These are phyloP conservation scores for Penicillium paradoxum DNA, from an alignment of 495 filamentous ascomycete species.

Conservation along the genomic window DNA sequence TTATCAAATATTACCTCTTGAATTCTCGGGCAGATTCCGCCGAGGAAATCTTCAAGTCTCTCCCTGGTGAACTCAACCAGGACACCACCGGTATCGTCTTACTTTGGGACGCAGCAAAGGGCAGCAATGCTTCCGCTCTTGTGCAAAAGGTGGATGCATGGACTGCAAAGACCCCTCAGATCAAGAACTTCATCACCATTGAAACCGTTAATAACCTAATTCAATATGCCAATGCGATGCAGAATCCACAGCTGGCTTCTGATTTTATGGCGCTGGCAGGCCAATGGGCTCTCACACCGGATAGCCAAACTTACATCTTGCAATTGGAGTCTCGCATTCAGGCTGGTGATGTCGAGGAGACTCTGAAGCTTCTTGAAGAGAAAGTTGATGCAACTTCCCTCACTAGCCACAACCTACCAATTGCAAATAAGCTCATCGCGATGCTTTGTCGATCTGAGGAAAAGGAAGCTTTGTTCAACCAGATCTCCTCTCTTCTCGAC, in stretches of 20 bases:
- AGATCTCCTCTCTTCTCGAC: slow-evolving; percentile 65
- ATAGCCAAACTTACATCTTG: slow-evolving; percentile 63
- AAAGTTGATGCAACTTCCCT: slow-evolving; percentile 50
- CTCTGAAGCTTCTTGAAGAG: slow-evolving; percentile 56
- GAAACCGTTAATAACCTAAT: slow-evolving; percentile 70
- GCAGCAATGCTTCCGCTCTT: slow-evolving; percentile 64
- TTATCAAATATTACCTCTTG: slow-evolving; percentile 54
- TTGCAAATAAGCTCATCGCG: slow-evolving; percentile 72
- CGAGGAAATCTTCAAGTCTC: slow-evolving; percentile 52
- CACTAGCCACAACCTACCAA: slow-evolving; percentile 52
- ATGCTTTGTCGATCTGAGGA: slow-evolving; percentile 56
- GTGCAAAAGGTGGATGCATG: slow-evolving; percentile 57
- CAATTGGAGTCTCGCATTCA: slow-evolving; percentile 71
- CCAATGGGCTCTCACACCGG: slow-evolving; percentile 57
- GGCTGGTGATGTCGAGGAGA: slow-evolving; percentile 62
- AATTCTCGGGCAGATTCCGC: slow-evolving; percentile 61
- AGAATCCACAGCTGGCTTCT: slow-evolving; percentile 66
- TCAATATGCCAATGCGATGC: slow-evolving; percentile 61
- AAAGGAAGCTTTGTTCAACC: slow-evolving; percentile 53
- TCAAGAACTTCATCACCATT: slow-evolving; percentile 52
- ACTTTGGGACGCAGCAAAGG: slow-evolving; percentile 70
- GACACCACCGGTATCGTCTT: slow-evolving; percentile 63
- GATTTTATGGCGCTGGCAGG: slow-evolving; percentile 61
- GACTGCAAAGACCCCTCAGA: slow-evolving; percentile 34
- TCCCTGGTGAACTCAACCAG: slow-evolving; percentile 49